Percentiles rank a stretch among this genome's conserved stretches.
These are phyloP conservation scores for Nothophytophthora sp. DNA, from an alignment of 352 stramenopile genomes.

Conservation along the genomic window DNA sequence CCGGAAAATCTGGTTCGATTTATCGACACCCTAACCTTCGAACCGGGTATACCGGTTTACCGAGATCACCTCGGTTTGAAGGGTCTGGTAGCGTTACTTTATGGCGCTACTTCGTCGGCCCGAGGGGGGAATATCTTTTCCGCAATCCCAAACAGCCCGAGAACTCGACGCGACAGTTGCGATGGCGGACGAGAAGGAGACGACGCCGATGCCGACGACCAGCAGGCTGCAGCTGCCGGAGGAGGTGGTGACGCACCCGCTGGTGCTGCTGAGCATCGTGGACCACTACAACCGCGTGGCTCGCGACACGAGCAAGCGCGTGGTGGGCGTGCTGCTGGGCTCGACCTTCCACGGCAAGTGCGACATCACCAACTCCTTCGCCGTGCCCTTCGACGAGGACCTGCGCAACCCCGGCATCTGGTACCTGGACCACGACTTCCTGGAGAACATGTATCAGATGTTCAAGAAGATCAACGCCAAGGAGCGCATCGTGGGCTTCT, in stretches of 20 bases:
- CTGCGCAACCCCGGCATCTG: conserved; percentile 97
- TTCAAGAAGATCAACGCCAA: conserved; percentile 97
- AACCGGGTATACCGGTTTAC: too few species aligned
- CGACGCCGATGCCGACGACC: conserved; percentile 4
- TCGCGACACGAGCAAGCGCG: conserved; percentile 97
- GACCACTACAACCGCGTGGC: conserved; percentile 99
- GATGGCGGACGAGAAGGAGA: conserved; percentile 14
- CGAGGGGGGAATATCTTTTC: too few species aligned
- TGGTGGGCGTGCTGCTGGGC: conserved; percentile 98
- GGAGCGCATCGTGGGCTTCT: conserved; percentile 99
- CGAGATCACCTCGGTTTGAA: too few species aligned
- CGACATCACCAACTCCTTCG: conserved; percentile 94
- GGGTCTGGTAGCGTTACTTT: too few species aligned
- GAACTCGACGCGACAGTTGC: too few species aligned
- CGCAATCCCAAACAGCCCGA: too few species aligned
- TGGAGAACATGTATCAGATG: conserved; percentile 98
- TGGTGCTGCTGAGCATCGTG: conserved; percentile 98
- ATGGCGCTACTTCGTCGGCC: too few species aligned
- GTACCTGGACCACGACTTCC: conserved; percentile 99
- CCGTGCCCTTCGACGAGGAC: conserved; percentile 99
- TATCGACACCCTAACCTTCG: too few species aligned
- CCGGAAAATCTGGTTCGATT: too few species aligned
- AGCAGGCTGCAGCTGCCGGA: conserved; percentile 66
- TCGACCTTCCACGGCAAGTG: conserved; percentile 94
- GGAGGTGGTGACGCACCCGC: conserved; percentile 97